Evolutionary conservation across 805 yeast genomes (phyloP), one percentile per base, ranked within the genome.

Genomic region (Kazachstania kunashirensis): DNA sequence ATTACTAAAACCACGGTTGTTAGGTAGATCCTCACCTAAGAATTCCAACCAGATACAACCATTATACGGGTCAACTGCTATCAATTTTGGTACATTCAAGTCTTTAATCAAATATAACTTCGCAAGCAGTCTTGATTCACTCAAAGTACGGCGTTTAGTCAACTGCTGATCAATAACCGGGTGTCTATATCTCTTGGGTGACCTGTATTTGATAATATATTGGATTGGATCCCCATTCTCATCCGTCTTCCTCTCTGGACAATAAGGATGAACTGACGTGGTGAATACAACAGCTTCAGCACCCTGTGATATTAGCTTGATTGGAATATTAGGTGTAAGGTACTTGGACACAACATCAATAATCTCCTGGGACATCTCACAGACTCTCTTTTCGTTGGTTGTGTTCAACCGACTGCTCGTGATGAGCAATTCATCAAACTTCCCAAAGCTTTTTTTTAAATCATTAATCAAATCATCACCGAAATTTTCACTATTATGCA

Each of bases 41-140:
- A 63, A 68, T 48, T 84, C 94, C 89, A 89, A 83, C 92, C 94
- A 86, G 18, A 92, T 75, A 31, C 83, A 62, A 1, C 97, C 98
- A 43, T 75, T 73, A 28, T 68, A 59, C 3, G 78, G 73, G 61
- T 92, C 96, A n/a, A 79, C 70, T 34, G 78, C 78, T n/a, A 82
- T 61, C 31, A 92, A 55, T 40, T 67, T 59, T 0, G 98, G 98
- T 1, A 81, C 84, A 8, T 66, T 65, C 13, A 92, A 68, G 0
- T 77, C 81, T 9, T 57, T 48, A 13, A 62, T 45, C 6, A 48
- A 45, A 11, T 54, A 52, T 26, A 83, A 61, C 52, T 74, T 79
- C 33, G 71, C 68, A 59, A 92, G 60, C 20, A 89, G 66, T 47
- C 88, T 77, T 2, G 86, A 85, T 53, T 92, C 98, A 1, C 89